Conservation (phyloP, 768 basidiomycete genomes). For the Boletus sp. region DNA sequence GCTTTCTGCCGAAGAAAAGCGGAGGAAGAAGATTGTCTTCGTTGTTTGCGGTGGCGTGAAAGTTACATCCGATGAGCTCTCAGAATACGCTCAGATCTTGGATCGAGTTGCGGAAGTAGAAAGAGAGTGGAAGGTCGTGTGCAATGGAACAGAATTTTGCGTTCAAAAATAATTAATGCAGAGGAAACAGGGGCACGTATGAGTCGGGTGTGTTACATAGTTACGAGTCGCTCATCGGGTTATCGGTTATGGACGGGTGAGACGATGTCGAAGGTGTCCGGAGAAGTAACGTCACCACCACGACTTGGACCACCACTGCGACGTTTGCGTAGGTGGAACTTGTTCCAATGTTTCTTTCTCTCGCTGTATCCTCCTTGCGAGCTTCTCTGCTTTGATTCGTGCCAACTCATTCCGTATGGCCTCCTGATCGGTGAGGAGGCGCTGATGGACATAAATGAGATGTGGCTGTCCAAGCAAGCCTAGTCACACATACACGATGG, state of each 20-base stretch:
- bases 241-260: too few relatives aligned
- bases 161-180: conserved; percentile 19
- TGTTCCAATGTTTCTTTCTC: conserved; percentile 37
- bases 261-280: neutral
- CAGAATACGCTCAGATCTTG: conserved; percentile 44
- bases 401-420: conserved; percentile 65
- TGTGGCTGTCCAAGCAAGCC: neutral
- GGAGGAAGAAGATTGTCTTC: conserved; percentile 19
- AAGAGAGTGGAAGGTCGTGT: conserved; percentile 29
- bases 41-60: conserved; percentile 54
- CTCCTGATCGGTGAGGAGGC: conserved; percentile 63
- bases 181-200: neutral
- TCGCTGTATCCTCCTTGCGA: conserved; percentile 42
- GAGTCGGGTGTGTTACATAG: conserved; percentile 3
- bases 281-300: conserved; percentile 19
- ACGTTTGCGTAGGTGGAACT: conserved; percentile 13
- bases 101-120: conserved; percentile 33
- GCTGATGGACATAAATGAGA: conserved; percentile 35
- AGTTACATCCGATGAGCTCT: conserved; percentile 52
- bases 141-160: conserved; percentile 27
- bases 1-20: conserved; percentile 24
- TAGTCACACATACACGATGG: conserved; percentile 40
- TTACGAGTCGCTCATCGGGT: neutral
- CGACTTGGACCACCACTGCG: conserved; percentile 29
- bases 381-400: conserved; percentile 64